phyloP scores from a whole-genome alignment of 495 filamentous ascomycete species.

The Cladorrhinum samala region DNA sequence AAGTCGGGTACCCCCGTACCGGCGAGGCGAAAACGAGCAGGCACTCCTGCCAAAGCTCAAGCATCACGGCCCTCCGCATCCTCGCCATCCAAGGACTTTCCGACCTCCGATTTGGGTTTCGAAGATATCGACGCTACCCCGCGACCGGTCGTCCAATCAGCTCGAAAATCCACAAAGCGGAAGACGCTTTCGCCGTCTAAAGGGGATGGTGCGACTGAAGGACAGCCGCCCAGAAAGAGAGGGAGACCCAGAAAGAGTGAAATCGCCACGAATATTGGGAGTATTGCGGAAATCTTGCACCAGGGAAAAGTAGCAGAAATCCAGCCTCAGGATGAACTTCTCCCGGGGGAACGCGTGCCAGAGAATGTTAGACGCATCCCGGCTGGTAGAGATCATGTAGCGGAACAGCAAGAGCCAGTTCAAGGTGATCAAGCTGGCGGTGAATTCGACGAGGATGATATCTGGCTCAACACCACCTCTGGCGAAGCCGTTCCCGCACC shows the following conservation, averaged over 20 bases:
- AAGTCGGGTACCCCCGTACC: constrained; percentile 36
- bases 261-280: constrained; percentile 7
- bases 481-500: constrained; percentile 21
- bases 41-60: constrained; percentile 29
- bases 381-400: neutral
- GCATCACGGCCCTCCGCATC: neutral
- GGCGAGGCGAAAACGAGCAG: constrained; percentile 36
- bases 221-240: constrained; percentile 22
- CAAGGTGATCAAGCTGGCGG: constrained; percentile 1
- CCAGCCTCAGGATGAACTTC: constrained; percentile 11
- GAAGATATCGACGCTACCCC: constrained; percentile 19
- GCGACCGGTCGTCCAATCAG: neutral
- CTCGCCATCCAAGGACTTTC: constrained; percentile 14
- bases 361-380: too few relatives aligned
- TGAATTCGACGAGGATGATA: constrained; percentile 23
- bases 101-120: constrained; percentile 15
- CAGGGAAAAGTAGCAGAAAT: constrained; percentile 14
- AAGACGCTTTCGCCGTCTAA: constrained; percentile 22
- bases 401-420: too few relatives aligned
- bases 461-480: constrained; percentile 29
- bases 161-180: constrained; percentile 25
- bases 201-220: constrained; percentile 11
- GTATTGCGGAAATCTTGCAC: constrained; percentile 8
- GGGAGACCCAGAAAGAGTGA: constrained; percentile 26
- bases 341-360: neutral